Conservation (phyloP, 1,139 yeast genomes). For the Casaregolazyma suthepensis region DNA sequence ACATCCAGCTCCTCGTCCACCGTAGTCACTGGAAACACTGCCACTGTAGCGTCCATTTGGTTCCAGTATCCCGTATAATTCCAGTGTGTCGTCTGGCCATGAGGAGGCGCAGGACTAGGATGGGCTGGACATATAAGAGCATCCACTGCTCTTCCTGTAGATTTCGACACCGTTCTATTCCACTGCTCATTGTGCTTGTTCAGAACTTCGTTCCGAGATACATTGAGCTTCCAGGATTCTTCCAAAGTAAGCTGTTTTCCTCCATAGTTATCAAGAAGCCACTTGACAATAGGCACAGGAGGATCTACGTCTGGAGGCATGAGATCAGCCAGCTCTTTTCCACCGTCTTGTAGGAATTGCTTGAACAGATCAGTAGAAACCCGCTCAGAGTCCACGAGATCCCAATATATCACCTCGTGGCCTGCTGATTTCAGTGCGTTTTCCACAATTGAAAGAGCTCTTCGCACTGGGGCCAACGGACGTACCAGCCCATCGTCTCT, state of each 20-base stretch:
- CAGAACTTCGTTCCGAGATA: slow-evolving; percentile 14
- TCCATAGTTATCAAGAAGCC: slow-evolving; percentile 1
- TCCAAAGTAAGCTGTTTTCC: slow-evolving; percentile 4
- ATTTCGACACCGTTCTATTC: slow-evolving; percentile 22
- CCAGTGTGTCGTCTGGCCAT: slow-evolving; percentile 7
- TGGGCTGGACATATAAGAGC: slow-evolving; percentile 34
- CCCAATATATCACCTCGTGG: slow-evolving; percentile 36
- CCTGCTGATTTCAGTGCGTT: slow-evolving; percentile 24
- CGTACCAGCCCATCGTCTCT: slow-evolving; percentile 29
- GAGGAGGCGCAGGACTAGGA: slow-evolving; percentile 16
- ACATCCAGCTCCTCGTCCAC: slow-evolving; percentile 22
- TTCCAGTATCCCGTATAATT: slow-evolving; percentile 42
- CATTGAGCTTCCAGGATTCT: slow-evolving; percentile 9
- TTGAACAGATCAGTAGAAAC: slow-evolving; percentile 10
- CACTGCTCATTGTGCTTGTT: slow-evolving; percentile 3
- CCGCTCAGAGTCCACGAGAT: slow-evolving; percentile 4
- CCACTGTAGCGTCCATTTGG: slow-evolving; percentile 41
- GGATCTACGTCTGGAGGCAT: slow-evolving; percentile 3
- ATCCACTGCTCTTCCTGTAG: slow-evolving; percentile 30
- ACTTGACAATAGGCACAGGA: slow-evolving; percentile 4
- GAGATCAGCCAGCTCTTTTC: slow-evolving; percentile 4
- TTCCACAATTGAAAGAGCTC: slow-evolving; percentile 28
- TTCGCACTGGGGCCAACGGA: slow-evolving; percentile 41
- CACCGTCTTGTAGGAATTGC: slow-evolving; percentile 12
- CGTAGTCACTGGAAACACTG: slow-evolving; percentile 43